phyloP scores from a whole-genome alignment of 1,284 basidiomycete species.

The Pterulicium gracile region DNA sequence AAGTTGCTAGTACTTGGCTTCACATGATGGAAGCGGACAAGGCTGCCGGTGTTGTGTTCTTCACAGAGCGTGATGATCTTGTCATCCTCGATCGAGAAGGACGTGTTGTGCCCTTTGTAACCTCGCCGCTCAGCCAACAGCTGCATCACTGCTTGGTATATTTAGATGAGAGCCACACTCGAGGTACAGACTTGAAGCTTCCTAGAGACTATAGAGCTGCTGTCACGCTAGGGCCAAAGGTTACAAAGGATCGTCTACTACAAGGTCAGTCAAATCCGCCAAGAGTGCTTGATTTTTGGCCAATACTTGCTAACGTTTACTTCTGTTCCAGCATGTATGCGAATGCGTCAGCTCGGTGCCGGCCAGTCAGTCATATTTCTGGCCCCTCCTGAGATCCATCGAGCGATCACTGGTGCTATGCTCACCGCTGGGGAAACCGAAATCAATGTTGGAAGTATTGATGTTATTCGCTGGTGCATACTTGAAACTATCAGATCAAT shows the following conservation, averaged over 20 bases:
- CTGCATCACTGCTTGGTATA: constrained; percentile 39
- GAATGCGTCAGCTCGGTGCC: constrained; percentile 25
- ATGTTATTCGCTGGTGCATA: constrained; percentile 37
- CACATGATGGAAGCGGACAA: constrained; percentile 12
- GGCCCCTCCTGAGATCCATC: constrained; percentile 36
- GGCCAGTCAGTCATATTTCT: constrained; percentile 34
- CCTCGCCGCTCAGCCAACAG: constrained; percentile 31
- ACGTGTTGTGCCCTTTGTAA: constrained; percentile 23
- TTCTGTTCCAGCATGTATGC: constrained; percentile 31
- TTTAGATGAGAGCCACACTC: constrained; percentile 47
- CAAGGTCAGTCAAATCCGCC: constrained; percentile 37
- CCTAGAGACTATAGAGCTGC: constrained; percentile 32
- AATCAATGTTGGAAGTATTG: constrained; percentile 14
- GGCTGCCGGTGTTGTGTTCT: constrained; percentile 34
- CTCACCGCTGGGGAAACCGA: constrained; percentile 6
- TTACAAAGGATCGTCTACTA: constrained; percentile 42
- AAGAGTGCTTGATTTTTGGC: neutral
- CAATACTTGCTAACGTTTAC: neutral
- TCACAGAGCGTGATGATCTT: constrained; percentile 32
- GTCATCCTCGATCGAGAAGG: constrained; percentile 30
- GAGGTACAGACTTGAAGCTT: constrained; percentile 45
- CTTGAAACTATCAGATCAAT: constrained; percentile 33
- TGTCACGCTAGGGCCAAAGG: constrained; percentile 41
- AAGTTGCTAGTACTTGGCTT: constrained; percentile 34
- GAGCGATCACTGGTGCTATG: constrained; percentile 19